Percentiles rank a stretch among this genome's conserved stretches.
Evolutionary conservation across 768 basidiomycete species (phyloP).

Genomic region (Kwoniella sp.): DNA sequence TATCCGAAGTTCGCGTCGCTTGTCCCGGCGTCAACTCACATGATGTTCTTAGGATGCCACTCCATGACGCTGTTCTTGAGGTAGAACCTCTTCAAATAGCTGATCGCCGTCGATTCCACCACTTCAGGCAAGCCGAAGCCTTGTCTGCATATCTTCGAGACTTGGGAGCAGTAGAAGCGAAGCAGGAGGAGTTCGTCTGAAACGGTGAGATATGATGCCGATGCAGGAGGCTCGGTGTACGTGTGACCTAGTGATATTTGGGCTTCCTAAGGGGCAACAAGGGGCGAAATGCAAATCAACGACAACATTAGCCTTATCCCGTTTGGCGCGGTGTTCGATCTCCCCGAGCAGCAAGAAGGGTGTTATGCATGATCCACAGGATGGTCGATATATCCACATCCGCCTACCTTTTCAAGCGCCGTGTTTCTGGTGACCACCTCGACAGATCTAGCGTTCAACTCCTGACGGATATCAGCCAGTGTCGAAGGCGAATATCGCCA

Average conservation of each 20-base stretch:
- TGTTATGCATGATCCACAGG: background rate
- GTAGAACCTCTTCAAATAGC: conserved; percentile 94
- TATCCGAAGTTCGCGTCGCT: no score
- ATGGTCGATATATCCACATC: background rate
- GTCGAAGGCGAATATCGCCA: conserved; percentile 83
- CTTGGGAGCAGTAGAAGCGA: conserved; percentile 82
- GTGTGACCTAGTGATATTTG: conserved; percentile 44
- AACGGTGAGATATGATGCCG: conserved; percentile 72
- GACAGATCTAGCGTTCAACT: conserved; percentile 76
- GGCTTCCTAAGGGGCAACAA: conserved; percentile 24
- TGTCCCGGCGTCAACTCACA: conserved; percentile 72
- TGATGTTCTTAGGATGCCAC: conserved; percentile 98
- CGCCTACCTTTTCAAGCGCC: conserved; percentile 72
- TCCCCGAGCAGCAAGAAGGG: no score
- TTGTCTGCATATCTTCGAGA: conserved; percentile 74
- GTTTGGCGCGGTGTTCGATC: no score
- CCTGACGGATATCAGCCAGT: conserved; percentile 65
- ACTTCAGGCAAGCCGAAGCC: conserved; percentile 87
- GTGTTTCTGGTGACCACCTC: conserved; percentile 74
- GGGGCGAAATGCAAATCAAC: no score
- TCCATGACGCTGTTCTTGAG: conserved; percentile 98
- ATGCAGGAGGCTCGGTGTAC: conserved; percentile 60
- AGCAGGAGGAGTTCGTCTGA: conserved; percentile 86
- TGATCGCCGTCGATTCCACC: conserved; percentile 88
- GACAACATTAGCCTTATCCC: no score